Percentiles rank a stretch among this genome's conserved stretches.
These are phyloP conservation scores for Aschersonia sp. DNA, from an alignment of 2,329 filamentous ascomycete genomes.

Conservation along the genomic window DNA sequence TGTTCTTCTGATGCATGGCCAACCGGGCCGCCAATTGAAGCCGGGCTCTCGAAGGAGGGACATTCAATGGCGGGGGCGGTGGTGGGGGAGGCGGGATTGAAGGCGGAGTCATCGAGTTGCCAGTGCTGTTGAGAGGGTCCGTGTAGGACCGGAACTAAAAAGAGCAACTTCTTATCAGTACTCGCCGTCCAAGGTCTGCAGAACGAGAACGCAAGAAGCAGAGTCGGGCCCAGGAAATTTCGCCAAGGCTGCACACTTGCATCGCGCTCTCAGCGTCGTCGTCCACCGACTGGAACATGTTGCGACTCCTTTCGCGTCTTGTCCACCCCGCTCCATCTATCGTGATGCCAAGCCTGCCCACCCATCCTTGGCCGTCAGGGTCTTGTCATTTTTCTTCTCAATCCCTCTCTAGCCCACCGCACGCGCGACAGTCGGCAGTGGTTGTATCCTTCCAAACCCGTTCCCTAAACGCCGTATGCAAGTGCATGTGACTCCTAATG, in stretches of 20 bases:
- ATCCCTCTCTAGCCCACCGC: too few species aligned
- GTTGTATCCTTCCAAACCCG: too few species aligned
- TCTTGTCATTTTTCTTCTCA: neutral
- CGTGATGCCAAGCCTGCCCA: neutral
- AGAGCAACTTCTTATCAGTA: neutral
- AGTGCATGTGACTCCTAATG: too few species aligned
- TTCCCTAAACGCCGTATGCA: too few species aligned
- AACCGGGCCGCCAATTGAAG: slow-evolving; percentile 82
- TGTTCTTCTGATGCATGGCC: slow-evolving; percentile 57
- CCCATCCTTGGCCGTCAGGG: neutral
- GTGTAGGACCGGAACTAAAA: slow-evolving; percentile 44
- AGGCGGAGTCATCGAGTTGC: slow-evolving; percentile 36
- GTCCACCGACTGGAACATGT: neutral
- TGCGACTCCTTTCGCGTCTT: neutral
- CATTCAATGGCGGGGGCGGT: slow-evolving; percentile 68
- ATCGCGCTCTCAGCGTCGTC: neutral
- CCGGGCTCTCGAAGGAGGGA: slow-evolving; percentile 73
- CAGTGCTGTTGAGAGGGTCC: slow-evolving; percentile 34
- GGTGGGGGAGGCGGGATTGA: slow-evolving; percentile 44
- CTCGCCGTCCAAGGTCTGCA: neutral
- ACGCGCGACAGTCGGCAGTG: too few species aligned
- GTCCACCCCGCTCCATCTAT: neutral
- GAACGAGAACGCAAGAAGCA: neutral
- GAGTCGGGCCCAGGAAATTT: slow-evolving; percentile 4
- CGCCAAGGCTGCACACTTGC: slow-evolving; percentile 1